phyloP scores from a whole-genome alignment of 345 rosid genomes.

The Citrus maxima region DNA sequence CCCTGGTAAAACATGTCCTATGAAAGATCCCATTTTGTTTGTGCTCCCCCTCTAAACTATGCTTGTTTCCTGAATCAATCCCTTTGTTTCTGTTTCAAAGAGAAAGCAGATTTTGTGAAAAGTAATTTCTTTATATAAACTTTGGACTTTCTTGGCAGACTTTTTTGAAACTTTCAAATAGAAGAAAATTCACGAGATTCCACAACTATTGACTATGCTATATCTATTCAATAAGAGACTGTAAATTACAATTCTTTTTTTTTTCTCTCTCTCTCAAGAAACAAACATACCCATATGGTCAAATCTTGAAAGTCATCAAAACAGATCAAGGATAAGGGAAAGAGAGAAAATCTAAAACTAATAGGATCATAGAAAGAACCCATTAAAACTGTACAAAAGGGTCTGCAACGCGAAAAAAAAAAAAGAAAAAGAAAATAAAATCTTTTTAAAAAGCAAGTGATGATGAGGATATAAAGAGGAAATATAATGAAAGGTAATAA shows the following conservation, averaged over 20 bases:
- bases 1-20: constrained; percentile 91
- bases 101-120: background rate
- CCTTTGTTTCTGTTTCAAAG: background rate
- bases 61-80: background rate
- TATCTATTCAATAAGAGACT: background rate
- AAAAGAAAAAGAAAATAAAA: background rate
- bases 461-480: background rate
- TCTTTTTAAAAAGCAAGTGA: background rate
- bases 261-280: too few species aligned
- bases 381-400: background rate
- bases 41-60: background rate
- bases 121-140: background rate
- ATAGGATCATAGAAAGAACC: background rate
- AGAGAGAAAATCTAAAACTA: background rate
- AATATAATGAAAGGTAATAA: background rate
- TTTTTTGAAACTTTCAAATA: background rate
- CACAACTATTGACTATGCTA: background rate
- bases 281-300: too few species aligned
- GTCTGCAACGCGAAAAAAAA: too few species aligned
- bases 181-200: background rate
- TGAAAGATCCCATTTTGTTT: constrained; percentile 81
- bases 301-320: background rate
- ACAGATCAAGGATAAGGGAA: background rate
- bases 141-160: background rate
- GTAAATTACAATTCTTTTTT: background rate